Evolutionary conservation across 805 yeast species (phyloP).

Genomic region (Saccharomyces jurei): DNA sequence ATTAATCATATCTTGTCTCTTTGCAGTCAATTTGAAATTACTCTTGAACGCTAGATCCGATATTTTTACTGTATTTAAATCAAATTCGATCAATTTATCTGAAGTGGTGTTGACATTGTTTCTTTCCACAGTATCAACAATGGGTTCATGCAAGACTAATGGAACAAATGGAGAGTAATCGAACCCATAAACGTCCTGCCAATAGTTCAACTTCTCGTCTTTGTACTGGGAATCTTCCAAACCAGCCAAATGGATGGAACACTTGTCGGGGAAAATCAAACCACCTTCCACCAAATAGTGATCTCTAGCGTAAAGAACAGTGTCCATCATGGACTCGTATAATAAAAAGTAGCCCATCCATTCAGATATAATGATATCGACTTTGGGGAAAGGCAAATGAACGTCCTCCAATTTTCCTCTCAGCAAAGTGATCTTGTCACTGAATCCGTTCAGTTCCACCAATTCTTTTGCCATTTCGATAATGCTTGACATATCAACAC

Average conservation of each 20-base stretch:
- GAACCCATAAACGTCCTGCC: conserved; percentile 97
- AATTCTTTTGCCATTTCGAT: conserved; percentile 94
- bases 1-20: conserved; percentile 73
- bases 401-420: conserved; percentile 95
- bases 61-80: conserved; percentile 79
- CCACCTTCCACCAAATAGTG: conserved; percentile 73
- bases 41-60: conserved; percentile 72
- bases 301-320: conserved; percentile 91
- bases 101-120: conserved; percentile 67
- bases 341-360: conserved; percentile 99
- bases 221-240: conserved; percentile 90
- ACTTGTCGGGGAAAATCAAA: conserved; percentile 88
- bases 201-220: conserved; percentile 81
- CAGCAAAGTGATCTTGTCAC: conserved; percentile 76
- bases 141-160: conserved; percentile 84
- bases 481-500: conserved; percentile 94
- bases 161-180: conserved; percentile 88
- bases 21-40: conserved; percentile 63
- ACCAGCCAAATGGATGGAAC: conserved; percentile 81
- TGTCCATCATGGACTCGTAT: conserved; percentile 96
- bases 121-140: conserved; percentile 90
- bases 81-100: conserved; percentile 66
- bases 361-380: conserved; percentile 91
- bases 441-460: conserved; percentile 72
- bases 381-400: conserved; percentile 72